Evolutionary conservation across 2,329 filamentous ascomycete genomes (phyloP).

Genomic region (Pleomassaria siparia): DNA sequence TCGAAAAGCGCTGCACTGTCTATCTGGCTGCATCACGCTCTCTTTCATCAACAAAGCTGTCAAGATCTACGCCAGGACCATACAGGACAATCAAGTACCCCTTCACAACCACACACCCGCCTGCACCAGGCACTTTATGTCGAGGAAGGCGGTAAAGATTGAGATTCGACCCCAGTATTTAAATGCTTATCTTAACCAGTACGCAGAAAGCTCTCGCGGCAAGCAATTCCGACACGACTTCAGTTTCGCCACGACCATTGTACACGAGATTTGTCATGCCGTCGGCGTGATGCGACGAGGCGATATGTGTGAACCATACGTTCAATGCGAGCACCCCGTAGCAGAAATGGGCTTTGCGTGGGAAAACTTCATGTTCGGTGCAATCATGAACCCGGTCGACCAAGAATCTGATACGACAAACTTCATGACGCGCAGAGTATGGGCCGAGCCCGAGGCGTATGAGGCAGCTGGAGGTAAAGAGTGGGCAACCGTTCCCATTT

Average conservation of each 20-base stretch:
- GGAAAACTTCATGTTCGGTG: slow-evolving; percentile 41
- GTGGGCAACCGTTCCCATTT: slow-evolving; percentile 33
- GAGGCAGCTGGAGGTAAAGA: slow-evolving; percentile 27
- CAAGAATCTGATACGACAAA: slow-evolving; percentile 16
- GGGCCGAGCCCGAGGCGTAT: slow-evolving; percentile 19
- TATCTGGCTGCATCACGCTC: slow-evolving; percentile 27
- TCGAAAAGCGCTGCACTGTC: slow-evolving; percentile 26
- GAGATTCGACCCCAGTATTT: slow-evolving; percentile 23
- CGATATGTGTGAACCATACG: slow-evolving; percentile 27
- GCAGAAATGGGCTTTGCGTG: slow-evolving; percentile 40
- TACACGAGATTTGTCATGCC: slow-evolving; percentile 40
- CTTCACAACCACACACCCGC: slow-evolving; percentile 12
- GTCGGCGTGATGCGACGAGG: slow-evolving; percentile 36
- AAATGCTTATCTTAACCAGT: slow-evolving; percentile 23
- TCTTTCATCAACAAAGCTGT: slow-evolving; percentile 14
- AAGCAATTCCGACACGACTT: slow-evolving; percentile 40
- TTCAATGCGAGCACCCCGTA: slow-evolving; percentile 23
- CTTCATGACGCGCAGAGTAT: slow-evolving; percentile 32
- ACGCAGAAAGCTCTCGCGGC: slow-evolving; percentile 23
- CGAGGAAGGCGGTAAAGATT: slow-evolving; percentile 18
- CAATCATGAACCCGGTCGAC: slow-evolving; percentile 34
- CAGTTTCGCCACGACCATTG: slow-evolving; percentile 28
- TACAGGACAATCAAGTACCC: slow-evolving; percentile 5
- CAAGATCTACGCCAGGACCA: slow-evolving; percentile 26
- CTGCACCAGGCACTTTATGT: slow-evolving; percentile 17